Percentiles rank a stretch among this genome's conserved stretches.
These are phyloP conservation scores for Oryza glumipatula DNA, from an alignment of 176 grass and related monocot species.

Conservation along the genomic window DNA sequence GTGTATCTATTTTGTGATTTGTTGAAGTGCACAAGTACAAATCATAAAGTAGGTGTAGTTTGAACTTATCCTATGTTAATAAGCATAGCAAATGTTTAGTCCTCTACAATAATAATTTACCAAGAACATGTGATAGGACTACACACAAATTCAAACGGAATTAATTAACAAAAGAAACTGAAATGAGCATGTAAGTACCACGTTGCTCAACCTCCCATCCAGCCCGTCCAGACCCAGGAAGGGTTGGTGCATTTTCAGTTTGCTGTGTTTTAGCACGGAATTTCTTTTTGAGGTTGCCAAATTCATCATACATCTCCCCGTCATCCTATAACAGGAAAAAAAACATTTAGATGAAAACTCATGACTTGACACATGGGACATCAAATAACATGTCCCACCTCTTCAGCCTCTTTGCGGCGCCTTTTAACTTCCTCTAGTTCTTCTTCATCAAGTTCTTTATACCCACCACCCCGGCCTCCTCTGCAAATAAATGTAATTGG, in stretches of 20 bases:
- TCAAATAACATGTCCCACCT: slow-evolving; percentile 55
- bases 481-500: slow-evolving; percentile 36
- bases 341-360: slow-evolving; percentile 37
- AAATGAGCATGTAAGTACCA: slow-evolving; percentile 47
- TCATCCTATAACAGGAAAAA: slow-evolving; percentile 66
- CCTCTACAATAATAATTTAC: background rate
- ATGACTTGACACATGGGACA: background rate
- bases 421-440: slow-evolving; percentile 94
- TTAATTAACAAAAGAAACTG: background rate
- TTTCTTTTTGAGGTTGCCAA: slow-evolving; percentile 99
- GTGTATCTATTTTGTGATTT: background rate
- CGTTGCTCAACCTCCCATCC: slow-evolving; percentile 74
- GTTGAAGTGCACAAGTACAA: background rate
- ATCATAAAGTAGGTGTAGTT: background rate
- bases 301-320: slow-evolving; percentile 99
- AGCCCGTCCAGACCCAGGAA: slow-evolving; percentile 74
- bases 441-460: slow-evolving; percentile 98
- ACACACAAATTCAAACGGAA: background rate
- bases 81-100: background rate
- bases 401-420: slow-evolving; percentile 83
- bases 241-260: slow-evolving; percentile 46
- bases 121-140: background rate
- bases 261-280: slow-evolving; percentile 83
- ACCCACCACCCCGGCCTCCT: slow-evolving; percentile 92
- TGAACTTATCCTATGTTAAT: background rate